These are phyloP conservation scores for Brassica rapa DNA, from an alignment of 345 rosid genomes.

Conservation along the genomic window DNA sequence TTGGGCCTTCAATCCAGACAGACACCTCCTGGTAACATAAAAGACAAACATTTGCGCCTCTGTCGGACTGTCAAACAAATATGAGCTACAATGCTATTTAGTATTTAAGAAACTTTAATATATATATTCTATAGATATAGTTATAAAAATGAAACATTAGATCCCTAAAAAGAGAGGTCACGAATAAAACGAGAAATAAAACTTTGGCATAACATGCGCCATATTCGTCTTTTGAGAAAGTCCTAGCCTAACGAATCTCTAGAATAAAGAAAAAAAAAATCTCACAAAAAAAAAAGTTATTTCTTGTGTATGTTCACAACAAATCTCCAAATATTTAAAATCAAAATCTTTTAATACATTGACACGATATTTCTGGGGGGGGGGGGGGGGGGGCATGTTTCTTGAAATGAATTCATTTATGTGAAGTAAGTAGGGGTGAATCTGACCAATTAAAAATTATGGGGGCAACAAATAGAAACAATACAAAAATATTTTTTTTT, in stretches of 20 bases:
- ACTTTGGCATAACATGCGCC: background rate
- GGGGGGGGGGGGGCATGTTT: too few relatives aligned
- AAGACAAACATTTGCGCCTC: background rate
- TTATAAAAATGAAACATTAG: background rate
- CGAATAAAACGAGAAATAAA: background rate
- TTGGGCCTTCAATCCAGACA: too few relatives aligned
- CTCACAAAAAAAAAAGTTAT: background rate
- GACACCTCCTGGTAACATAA: too few relatives aligned
- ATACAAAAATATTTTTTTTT: background rate
- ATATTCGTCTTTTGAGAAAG: background rate
- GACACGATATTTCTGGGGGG: background rate
- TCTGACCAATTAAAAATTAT: background rate
- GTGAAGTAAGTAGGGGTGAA: background rate
- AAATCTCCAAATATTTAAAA: too few relatives aligned
- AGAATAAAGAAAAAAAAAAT: background rate
- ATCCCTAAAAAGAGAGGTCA: background rate
- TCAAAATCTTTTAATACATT: background rate
- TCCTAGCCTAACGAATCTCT: background rate
- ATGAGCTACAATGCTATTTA: background rate
- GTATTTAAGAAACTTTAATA: background rate
- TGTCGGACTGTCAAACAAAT: background rate
- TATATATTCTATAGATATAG: too few relatives aligned
- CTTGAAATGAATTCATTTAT: too few relatives aligned
- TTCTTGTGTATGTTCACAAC: background rate
- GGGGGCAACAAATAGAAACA: constrained; percentile 39